Percentiles rank a stretch among this genome's conserved stretches.
Evolutionary conservation across 164 flowering plant species (phyloP).

Genomic region (Santalum album): DNA sequence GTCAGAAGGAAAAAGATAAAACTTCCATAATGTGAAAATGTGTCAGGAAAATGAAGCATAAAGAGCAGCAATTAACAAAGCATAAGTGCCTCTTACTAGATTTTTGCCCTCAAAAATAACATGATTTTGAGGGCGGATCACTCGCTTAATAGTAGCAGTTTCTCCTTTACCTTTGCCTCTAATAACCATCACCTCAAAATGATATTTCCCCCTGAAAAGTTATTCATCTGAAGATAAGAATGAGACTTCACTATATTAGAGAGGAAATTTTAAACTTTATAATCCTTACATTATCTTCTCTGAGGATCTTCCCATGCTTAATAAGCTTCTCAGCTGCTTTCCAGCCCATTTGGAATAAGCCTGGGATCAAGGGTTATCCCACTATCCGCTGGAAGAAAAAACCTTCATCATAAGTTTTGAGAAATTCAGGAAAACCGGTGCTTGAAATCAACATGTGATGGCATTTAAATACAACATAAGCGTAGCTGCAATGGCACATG

Average conservation of each 20-base stretch:
- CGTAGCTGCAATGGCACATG: too few species aligned
- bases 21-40: too few species aligned
- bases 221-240: neutral
- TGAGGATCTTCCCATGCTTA: slow-evolving; percentile 66
- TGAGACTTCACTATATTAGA: neutral
- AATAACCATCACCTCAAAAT: slow-evolving; percentile 71
- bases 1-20: too few species aligned
- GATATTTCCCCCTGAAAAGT: neutral
- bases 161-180: slow-evolving; percentile 90
- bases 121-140: slow-evolving; percentile 87
- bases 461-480: too few species aligned
- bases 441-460: neutral
- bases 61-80: neutral
- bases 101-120: slow-evolving; percentile 95
- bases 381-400: slow-evolving; percentile 4
- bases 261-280: neutral
- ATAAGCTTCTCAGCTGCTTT: slow-evolving; percentile 92
- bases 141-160: slow-evolving; percentile 79
- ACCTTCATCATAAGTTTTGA: neutral
- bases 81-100: slow-evolving; percentile 34
- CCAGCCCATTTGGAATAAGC: slow-evolving; percentile 62
- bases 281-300: slow-evolving; percentile 75
- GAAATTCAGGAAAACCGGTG: neutral
- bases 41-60: neutral
- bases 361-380: slow-evolving; percentile 2